These are phyloP conservation scores for Candida arabinofermentans DNA, from an alignment of 805 yeast species.

Conservation along the genomic window DNA sequence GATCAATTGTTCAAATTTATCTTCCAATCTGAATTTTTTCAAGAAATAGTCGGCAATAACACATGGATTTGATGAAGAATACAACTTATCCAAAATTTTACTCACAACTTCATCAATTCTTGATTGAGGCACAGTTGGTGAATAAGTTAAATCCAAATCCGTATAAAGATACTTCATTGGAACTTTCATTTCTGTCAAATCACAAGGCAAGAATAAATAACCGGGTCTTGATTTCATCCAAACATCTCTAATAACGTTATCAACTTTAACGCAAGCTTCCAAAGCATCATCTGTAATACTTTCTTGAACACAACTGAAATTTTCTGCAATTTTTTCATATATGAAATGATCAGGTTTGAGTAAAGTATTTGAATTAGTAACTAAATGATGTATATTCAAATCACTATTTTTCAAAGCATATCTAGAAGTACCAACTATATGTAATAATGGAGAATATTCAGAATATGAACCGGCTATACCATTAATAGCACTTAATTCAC, in stretches of 20 bases:
- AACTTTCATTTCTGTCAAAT: constrained; percentile 54
- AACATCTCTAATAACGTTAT: constrained; percentile 56
- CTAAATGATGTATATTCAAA: constrained; percentile 51
- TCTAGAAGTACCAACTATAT: constrained; percentile 45
- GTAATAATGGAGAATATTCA: constrained; percentile 43
- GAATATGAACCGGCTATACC: constrained; percentile 48
- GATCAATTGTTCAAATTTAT: constrained; percentile 29
- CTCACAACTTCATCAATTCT: constrained; percentile 22
- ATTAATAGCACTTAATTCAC: constrained; percentile 47
- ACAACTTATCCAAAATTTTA: constrained; percentile 34
- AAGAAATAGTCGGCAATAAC: constrained; percentile 41
- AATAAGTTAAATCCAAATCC: constrained; percentile 23
- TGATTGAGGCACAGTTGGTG: constrained; percentile 14
- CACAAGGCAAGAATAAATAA: constrained; percentile 73
- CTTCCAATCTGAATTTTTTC: constrained; percentile 34
- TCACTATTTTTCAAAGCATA: constrained; percentile 16
- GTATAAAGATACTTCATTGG: constrained; percentile 33
- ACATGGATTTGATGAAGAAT: constrained; percentile 35
- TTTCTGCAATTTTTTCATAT: constrained; percentile 57
- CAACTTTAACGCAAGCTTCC: constrained; percentile 60
- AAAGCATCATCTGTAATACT: constrained; percentile 39
- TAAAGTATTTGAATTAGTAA: constrained; percentile 47
- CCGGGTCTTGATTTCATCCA: constrained; percentile 71
- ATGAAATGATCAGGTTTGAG: constrained; percentile 60
- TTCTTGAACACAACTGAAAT: constrained; percentile 52